Evolutionary conservation across 768 basidiomycete genomes (phyloP).

Genomic region (Russula compacta): DNA sequence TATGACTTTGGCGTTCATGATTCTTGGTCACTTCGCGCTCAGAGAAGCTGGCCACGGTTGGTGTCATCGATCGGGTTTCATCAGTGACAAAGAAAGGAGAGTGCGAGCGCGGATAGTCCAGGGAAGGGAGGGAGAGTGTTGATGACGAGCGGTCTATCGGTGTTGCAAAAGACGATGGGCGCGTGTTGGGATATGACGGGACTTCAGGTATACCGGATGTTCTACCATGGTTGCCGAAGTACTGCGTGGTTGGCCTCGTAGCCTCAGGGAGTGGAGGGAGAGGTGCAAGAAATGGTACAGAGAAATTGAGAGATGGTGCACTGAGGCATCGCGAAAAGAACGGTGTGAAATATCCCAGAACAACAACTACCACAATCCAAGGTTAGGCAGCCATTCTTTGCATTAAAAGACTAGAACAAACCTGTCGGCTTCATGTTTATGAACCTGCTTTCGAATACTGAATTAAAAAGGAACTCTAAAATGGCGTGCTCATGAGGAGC

Average conservation of each 20-base stretch:
- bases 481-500: slow-evolving; percentile 16
- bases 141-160: slow-evolving; percentile 6
- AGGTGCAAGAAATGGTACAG: slow-evolving; percentile 18
- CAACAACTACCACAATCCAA: slow-evolving; percentile 9
- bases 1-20: neutral
- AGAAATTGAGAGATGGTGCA: slow-evolving; percentile 18
- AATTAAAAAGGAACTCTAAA: slow-evolving; percentile 20
- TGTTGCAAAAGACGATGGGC: slow-evolving; percentile 8
- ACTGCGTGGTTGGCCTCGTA: slow-evolving; percentile 13
- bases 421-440: slow-evolving; percentile 22
- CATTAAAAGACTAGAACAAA: neutral
- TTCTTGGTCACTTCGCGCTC: neutral
- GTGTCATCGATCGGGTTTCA: slow-evolving; percentile 3
- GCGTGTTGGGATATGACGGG: slow-evolving; percentile 15
- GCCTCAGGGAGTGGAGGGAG: slow-evolving; percentile 17
- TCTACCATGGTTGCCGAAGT: slow-evolving; percentile 1
- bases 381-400: neutral
- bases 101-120: neutral
- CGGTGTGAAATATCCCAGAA: slow-evolving; percentile 19
- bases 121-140: slow-evolving; percentile 11
- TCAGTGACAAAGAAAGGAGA: neutral
- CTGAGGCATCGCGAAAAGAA: slow-evolving; percentile 21
- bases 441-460: slow-evolving; percentile 21
- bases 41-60: neutral
- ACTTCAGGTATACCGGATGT: slow-evolving; percentile 11